Percentiles rank a stretch among this genome's conserved stretches.
phyloP scores from a whole-genome alignment of 1,284 basidiomycete genomes.

The Malassezia arunalokei region DNA sequence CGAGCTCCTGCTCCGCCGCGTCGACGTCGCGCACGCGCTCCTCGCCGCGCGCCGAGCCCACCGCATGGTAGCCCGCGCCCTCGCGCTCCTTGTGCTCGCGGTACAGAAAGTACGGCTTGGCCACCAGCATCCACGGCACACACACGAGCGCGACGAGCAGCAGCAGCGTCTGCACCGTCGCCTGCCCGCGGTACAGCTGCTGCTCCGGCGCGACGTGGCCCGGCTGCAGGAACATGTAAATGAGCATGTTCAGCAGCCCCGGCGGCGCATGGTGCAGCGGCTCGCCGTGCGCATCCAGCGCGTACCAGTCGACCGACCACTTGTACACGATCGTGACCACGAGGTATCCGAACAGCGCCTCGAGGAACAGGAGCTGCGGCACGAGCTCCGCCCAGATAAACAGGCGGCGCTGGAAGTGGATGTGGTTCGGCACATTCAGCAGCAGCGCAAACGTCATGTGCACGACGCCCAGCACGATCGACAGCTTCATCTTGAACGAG shows the following conservation, averaged over 20 bases:
- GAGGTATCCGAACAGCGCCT: slow-evolving; percentile 94
- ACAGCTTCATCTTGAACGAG: slow-evolving; percentile 99
- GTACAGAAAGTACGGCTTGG: slow-evolving; percentile 86
- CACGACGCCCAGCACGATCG: slow-evolving; percentile 86
- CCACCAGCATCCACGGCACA: slow-evolving; percentile 85
- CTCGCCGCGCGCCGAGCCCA: slow-evolving; percentile 45
- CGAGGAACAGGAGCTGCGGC: slow-evolving; percentile 91
- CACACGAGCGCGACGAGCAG: slow-evolving; percentile 71
- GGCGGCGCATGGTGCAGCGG: slow-evolving; percentile 56
- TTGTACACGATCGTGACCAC: slow-evolving; percentile 92
- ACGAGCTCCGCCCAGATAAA: slow-evolving; percentile 90
- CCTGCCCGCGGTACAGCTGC: slow-evolving; percentile 77
- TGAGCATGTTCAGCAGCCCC: slow-evolving; percentile 56
- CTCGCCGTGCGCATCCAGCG: slow-evolving; percentile 51
- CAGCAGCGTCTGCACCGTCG: slow-evolving; percentile 68
- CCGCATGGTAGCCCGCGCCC: slow-evolving; percentile 64
- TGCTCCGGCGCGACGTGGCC: slow-evolving; percentile 54
- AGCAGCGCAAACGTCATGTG: slow-evolving; percentile 98
- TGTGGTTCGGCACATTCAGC: slow-evolving; percentile 85
- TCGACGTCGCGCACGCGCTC: slow-evolving; percentile 24
- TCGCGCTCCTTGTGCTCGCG: slow-evolving; percentile 78
- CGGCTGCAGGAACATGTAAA: slow-evolving; percentile 46
- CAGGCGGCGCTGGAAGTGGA: slow-evolving; percentile 72
- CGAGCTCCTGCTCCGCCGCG: slow-evolving; percentile 14
- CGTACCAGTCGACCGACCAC: slow-evolving; percentile 84